phyloP scores from a whole-genome alignment of 164 flowering plant genomes.

The Aristolochia contorta region DNA sequence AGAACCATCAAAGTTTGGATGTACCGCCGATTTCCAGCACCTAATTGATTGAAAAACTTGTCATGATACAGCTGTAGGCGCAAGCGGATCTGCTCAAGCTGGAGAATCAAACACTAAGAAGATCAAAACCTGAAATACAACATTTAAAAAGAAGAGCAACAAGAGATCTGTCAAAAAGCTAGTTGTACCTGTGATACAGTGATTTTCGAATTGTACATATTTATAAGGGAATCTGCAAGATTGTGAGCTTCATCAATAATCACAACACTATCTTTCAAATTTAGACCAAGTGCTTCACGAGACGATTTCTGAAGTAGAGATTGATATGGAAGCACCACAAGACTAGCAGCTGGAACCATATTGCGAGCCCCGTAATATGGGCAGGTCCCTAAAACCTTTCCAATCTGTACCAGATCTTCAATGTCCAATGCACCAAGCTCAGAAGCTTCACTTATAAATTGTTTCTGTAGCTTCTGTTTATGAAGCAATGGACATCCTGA shows the following conservation, averaged over 20 bases:
- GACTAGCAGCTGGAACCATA: slow-evolving; percentile 64
- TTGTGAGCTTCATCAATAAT: slow-evolving; percentile 98
- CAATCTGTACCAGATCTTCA: slow-evolving; percentile 87
- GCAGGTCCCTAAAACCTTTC: slow-evolving; percentile 64
- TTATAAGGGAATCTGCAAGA: slow-evolving; percentile 88
- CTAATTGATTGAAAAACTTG: slow-evolving; percentile 64
- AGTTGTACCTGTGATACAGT: slow-evolving; percentile 56
- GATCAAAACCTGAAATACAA: background rate
- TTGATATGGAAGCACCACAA: slow-evolving; percentile 93
- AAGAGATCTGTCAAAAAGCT: background rate
- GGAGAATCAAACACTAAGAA: slow-evolving; percentile 13
- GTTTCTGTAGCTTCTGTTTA: slow-evolving; percentile 51
- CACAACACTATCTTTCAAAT: slow-evolving; percentile 63
- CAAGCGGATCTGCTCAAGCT: slow-evolving; percentile 63
- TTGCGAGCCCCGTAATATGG: slow-evolving; percentile 95
- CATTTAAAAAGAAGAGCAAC: background rate
- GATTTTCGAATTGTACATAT: slow-evolving; percentile 83
- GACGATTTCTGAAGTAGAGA: slow-evolving; percentile 90
- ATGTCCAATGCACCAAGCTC: slow-evolving; percentile 72
- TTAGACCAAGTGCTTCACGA: slow-evolving; percentile 84
- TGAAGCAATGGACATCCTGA: slow-evolving; percentile 88
- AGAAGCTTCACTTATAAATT: slow-evolving; percentile 44
- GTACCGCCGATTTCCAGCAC: slow-evolving; percentile 88
- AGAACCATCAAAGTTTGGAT: slow-evolving; percentile 78
- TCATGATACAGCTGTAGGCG: slow-evolving; percentile 46